Base-by-base conservation (phyloP, 495 filamentous ascomycete species). In the Penicillium goetzii region DNA sequence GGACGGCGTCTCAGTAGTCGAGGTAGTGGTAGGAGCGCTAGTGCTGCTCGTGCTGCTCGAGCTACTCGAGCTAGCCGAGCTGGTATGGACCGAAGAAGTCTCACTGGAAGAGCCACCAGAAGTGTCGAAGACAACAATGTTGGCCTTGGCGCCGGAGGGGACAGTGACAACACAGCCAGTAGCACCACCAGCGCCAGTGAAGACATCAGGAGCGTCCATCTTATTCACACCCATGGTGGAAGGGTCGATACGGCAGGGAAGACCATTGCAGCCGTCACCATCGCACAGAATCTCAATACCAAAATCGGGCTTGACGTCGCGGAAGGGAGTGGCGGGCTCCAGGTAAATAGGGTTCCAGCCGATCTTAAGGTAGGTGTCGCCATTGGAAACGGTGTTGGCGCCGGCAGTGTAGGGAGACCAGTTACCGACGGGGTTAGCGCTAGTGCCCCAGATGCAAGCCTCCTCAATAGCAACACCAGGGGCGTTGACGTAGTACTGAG, bases 401-500 rank as follows among this genome's bases (percentile, higher is more conserved):
- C 91, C 91, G 33, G 87, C 87, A 61, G 92, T 91, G 67, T 88
- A 95, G 1, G 91, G 89, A 51, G 84, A 80, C 91, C 91, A 95
- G 78, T 95, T 93, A 53, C 91, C 91, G 60, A 86, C 75, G 0
- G 90, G 85, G 66, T 89, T 83, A 41, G 74, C 77, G 28, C 78
- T 79, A 57, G 81, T 85, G 58, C 90, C 88, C 91, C 91, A 93
- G 36, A 89, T 72, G 66, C 91, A 95, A 33, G 83, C 90, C 34
- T 87, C 81, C 15, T 81, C 82, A 17, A 79, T 66, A 19, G 72
- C 66, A 53, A 87, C 75, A 68, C 91, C 90, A 21, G 91, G 91
- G 9, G 88, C 81, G 75, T 93, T 93, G 81, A 93, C 84, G 67
- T 93, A 93, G 76, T 81, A 93, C 86, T 95, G 91, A 54, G 91